These are phyloP conservation scores for Blastocystis hominis DNA, from an alignment of 352 stramenopile genomes.

Conservation along the genomic window DNA sequence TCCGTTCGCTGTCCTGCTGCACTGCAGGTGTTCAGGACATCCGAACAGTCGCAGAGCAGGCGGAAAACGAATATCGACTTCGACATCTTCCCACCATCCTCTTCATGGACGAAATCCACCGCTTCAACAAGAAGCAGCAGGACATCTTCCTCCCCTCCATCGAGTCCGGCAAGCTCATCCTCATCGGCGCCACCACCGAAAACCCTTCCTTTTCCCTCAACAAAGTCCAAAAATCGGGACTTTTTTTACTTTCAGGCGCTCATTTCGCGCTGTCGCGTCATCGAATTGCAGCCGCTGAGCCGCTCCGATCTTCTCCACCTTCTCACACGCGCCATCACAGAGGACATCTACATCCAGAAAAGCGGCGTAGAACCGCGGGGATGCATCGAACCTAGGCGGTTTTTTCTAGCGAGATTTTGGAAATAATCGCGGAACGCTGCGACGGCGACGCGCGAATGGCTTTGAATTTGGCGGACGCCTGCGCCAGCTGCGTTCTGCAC, in stretches of 20 bases:
- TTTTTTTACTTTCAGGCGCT: neutral
- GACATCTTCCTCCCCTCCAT: slow-evolving; percentile 74
- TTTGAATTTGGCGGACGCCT: slow-evolving; percentile 71
- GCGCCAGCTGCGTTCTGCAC: slow-evolving; percentile 61
- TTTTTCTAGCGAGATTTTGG: slow-evolving; percentile 66
- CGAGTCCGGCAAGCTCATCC: slow-evolving; percentile 72
- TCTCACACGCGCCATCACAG: slow-evolving; percentile 66
- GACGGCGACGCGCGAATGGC: slow-evolving; percentile 72
- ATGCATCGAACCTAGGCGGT: neutral
- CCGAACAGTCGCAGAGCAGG: slow-evolving; percentile 70
- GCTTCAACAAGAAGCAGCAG: slow-evolving; percentile 77
- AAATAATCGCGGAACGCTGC: slow-evolving; percentile 69
- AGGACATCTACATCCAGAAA: neutral
- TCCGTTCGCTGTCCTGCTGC: slow-evolving; percentile 69
- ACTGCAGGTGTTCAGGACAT: slow-evolving; percentile 70
- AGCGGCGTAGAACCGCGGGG: neutral
- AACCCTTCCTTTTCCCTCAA: slow-evolving; percentile 79
- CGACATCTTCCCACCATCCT: slow-evolving; percentile 70
- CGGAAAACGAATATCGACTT: slow-evolving; percentile 67
- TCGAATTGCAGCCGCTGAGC: slow-evolving; percentile 70
- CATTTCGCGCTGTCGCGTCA: slow-evolving; percentile 46
- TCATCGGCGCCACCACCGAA: slow-evolving; percentile 77
- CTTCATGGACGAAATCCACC: slow-evolving; percentile 77
- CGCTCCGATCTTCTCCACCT: slow-evolving; percentile 67
- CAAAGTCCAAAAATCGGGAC: neutral